Evolutionary conservation across 805 yeast species (phyloP), one percentile per base, ranked within the genome.

Genomic region (Schizosaccharomyces japonicus): DNA sequence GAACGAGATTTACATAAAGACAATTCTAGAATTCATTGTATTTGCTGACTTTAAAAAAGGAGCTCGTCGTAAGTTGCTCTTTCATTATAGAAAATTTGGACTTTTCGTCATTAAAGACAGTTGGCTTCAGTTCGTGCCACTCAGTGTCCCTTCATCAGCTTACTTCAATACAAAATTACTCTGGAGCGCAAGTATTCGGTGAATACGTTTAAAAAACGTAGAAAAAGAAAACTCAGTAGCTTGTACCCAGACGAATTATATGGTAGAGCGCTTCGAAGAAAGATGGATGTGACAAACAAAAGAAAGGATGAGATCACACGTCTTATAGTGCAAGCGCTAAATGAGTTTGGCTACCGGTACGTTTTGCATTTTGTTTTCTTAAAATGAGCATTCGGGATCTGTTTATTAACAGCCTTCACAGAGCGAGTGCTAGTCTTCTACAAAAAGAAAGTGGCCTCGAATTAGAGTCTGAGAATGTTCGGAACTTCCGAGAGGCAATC

Each of bases 261-360:
- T 10, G 32, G 13, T n/a, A n/a, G n/a, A n/a, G 13, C n/a, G 10
- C n/a, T n/a, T 15, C 46, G 33, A 7, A 11, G 21, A 13, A 42
- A 42, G 46, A 29, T 29, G 33, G 46, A n/a, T n/a, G 3, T 29
- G 46, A 27, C 19, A 7, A 17, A 36, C 21, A 25, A 6, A 42
- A 17, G 31, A n/a, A n/a, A 51, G 30, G 51, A 51, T 19, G 71
- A 72, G 53, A 59, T 71, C 19, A 65, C 73, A 2, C 64, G 72
- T 46, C 58, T 73, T 27, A 55, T 73, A 36, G 66, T 72, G 32
- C 75, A 72, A 52, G 59, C 73, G 0, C 56, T 73, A 46, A 59
- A 61, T 32, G 76, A 71, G 49, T 51, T 73, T 49, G 76, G 76
- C 3, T 71, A 67, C 53, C 49, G 54, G 3, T 52, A 58, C 2